phyloP scores from a whole-genome alignment of 805 yeast genomes.

The Candida piceae region DNA sequence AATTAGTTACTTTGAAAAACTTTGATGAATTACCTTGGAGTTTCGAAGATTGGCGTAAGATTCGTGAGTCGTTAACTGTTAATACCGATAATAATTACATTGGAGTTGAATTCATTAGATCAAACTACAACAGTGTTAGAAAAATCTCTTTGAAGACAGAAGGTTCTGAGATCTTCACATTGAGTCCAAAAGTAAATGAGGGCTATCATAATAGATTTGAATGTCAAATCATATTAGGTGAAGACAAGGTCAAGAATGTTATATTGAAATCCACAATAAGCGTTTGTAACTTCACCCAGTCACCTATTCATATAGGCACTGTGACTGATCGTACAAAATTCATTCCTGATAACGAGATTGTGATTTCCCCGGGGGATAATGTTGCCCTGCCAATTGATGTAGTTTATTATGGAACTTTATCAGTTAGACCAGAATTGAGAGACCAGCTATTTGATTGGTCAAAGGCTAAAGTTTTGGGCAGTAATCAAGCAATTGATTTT shows the following conservation, averaged over 20 bases:
- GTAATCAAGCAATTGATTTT: slow-evolving; percentile 26
- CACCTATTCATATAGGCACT: slow-evolving; percentile 43
- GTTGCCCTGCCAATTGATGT: slow-evolving; percentile 70
- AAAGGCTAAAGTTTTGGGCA: slow-evolving; percentile 31
- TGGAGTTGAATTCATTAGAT: slow-evolving; percentile 55
- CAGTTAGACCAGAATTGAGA: slow-evolving; percentile 55
- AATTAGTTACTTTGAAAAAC: slow-evolving; percentile 37
- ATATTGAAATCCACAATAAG: slow-evolving; percentile 72
- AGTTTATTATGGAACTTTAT: slow-evolving; percentile 55
- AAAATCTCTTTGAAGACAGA: slow-evolving; percentile 69
- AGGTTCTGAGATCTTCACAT: slow-evolving; percentile 72
- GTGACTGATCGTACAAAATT: slow-evolving; percentile 29
- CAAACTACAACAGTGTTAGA: slow-evolving; percentile 49
- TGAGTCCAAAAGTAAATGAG: slow-evolving; percentile 49
- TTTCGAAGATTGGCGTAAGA: slow-evolving; percentile 88
- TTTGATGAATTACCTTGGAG: slow-evolving; percentile 70
- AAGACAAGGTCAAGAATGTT: slow-evolving; percentile 74
- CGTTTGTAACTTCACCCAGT: slow-evolving; percentile 62
- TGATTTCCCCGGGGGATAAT: slow-evolving; percentile 49
- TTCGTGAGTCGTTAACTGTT: slow-evolving; percentile 73
- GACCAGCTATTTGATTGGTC: slow-evolving; percentile 66
- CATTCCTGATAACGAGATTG: slow-evolving; percentile 28
- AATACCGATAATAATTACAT: slow-evolving; percentile 57
- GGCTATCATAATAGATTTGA: slow-evolving; percentile 66
- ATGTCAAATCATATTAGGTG: slow-evolving; percentile 64